Evolutionary conservation across 2,329 filamentous ascomycete species (phyloP), one percentile per base, ranked within the genome.

Genomic region (Fusarium chuoi): DNA sequence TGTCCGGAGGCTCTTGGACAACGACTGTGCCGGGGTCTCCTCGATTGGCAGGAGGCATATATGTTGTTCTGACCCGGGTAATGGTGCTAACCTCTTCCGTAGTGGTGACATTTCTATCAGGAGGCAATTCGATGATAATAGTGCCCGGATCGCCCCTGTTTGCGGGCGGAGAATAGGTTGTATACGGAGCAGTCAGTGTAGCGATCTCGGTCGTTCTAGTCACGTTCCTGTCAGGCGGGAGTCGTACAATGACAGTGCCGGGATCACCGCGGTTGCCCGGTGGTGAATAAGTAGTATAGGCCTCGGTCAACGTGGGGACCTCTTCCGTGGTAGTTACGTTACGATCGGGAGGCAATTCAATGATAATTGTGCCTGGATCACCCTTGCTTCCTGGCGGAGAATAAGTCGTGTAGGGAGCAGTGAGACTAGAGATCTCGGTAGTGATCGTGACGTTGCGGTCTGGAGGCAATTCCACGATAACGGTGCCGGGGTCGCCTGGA

Each of bases 1-100:
- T 45, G 7, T 67, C 62, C 13, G 68, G 52, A 18, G 67, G 62
- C 26, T 65, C 59, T 36, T 73, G 65, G 3, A 73, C 17, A 38
- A 73, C 52, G 12, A 71, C 52, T 39, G 69, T 71, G 10, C 69
- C 69, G 8, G 68, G 68, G 20, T 71, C 62, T 15, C 67, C 67
- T n/a, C n/a, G 51, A 8, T 57, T 65, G 5, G 39, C 58, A 10
- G 70, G 70, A 7, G 70, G 36, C 26, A 44, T n/a, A 54, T 72
- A 72, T 6, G 49, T 60, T 5, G 69, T 71, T 20, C 11, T 33
- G 4, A 8, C 33, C 8, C 42, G 45, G 7, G 62, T 71, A 8
- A 72, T 41, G 15, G 48, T 60, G 14, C 26, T 51, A 13, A 68
- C 28, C 11, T 38, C 44, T 17, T 63, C 46, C 5, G 69, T 72